phyloP scores from a whole-genome alignment of 2,329 filamentous ascomycete genomes.

The Cladophialophora exuberans region DNA sequence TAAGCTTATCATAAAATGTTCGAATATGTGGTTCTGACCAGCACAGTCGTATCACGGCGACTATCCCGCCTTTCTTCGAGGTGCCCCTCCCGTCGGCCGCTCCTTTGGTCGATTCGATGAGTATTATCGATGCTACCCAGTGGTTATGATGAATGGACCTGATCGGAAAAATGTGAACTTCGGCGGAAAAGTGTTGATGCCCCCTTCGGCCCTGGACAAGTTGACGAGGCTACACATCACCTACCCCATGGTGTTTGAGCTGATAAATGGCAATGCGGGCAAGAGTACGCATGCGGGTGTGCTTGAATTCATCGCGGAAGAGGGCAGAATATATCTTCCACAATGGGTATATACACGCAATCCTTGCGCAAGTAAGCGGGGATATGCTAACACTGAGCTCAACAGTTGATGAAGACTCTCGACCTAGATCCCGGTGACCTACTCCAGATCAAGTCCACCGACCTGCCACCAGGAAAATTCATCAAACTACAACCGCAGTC shows the following conservation, averaged over 20 bases:
- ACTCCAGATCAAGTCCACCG: constrained; percentile 92
- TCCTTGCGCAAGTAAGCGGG: not conserved
- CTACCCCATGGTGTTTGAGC: constrained; percentile 95
- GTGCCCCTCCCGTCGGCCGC: constrained; percentile 43
- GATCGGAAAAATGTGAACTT: constrained; percentile 91
- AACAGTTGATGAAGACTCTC: constrained; percentile 92
- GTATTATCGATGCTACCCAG: constrained; percentile 96
- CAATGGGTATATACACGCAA: constrained; percentile 72
- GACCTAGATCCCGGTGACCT: constrained; percentile 89
- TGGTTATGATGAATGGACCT: constrained; percentile 89
- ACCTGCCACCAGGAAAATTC: constrained; percentile 83
- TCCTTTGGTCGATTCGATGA: constrained; percentile 86
- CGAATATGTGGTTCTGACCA: not conserved
- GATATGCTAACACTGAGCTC: constrained; percentile 9
- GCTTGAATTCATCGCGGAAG: constrained; percentile 94
- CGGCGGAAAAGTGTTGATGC: constrained; percentile 96
- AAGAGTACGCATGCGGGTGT: constrained; percentile 91
- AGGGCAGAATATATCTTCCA: constrained; percentile 93
- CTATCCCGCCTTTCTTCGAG: constrained; percentile 55
- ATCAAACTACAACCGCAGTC: constrained; percentile 98
- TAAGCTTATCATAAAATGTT: not conserved
- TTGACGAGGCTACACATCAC: constrained; percentile 94
- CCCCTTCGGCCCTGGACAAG: constrained; percentile 95
- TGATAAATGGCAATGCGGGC: constrained; percentile 82
- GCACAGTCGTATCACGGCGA: constrained; percentile 42